phyloP scores from a whole-genome alignment of 1,284 basidiomycete genomes.

The Cutaneotrichosporon daszewskae region DNA sequence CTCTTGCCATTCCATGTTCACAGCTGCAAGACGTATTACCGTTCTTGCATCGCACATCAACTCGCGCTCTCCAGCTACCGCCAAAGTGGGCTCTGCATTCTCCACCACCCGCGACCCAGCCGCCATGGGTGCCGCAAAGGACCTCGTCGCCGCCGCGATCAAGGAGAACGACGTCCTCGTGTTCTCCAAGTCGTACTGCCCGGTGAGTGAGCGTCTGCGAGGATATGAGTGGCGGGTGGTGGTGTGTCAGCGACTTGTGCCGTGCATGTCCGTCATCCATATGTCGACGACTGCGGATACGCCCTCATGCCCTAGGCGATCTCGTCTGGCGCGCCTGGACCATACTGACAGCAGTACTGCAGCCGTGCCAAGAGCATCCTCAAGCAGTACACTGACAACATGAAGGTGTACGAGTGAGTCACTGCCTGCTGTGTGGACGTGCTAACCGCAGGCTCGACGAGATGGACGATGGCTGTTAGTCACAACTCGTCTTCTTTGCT shows the following conservation, averaged over 20 bases:
- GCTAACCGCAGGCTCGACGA: conserved; percentile 39
- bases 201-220: conserved; percentile 31
- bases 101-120: conserved; percentile 29
- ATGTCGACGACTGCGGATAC: too few relatives aligned
- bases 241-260: too few relatives aligned
- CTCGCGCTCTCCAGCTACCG: conserved; percentile 4
- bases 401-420: conserved; percentile 41
- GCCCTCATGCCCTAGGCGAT: too few relatives aligned
- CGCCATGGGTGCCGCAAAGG: conserved; percentile 32
- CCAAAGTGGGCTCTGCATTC: conserved; percentile 44
- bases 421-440: background rate
- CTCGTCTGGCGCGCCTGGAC: too few relatives aligned
- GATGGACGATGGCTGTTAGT: conserved; percentile 39
- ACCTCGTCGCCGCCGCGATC: conserved; percentile 42
- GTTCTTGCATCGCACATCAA: background rate
- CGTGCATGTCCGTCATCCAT: too few relatives aligned
- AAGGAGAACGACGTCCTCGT: conserved; percentile 44
- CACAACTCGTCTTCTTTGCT: background rate
- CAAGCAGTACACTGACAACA: conserved; percentile 26
- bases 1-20: conserved; percentile 29
- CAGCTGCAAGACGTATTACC: conserved; percentile 23
- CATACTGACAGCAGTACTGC: conserved; percentile 39
- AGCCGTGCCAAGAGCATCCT: conserved; percentile 38
- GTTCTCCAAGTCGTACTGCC: conserved; percentile 46
- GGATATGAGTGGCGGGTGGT: too few relatives aligned